Percentiles rank a stretch among this genome's conserved stretches.
Conservation (phyloP, 441 rosid species). For the Capsella rubella region DNA sequence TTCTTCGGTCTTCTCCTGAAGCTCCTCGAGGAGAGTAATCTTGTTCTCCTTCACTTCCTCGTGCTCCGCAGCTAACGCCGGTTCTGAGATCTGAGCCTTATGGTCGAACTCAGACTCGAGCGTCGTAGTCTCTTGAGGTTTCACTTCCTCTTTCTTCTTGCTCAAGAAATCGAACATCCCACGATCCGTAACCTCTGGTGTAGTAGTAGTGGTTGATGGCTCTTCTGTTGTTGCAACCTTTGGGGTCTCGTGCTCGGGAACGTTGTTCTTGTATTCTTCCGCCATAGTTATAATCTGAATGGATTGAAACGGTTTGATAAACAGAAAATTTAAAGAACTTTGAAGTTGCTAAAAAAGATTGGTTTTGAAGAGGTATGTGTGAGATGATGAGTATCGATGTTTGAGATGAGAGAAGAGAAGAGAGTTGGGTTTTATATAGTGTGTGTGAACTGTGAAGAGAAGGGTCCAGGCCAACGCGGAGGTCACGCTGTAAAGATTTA, state of each 20-base stretch:
- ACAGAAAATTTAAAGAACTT: background rate
- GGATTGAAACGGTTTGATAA: background rate
- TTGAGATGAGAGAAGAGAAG: constrained; percentile 30
- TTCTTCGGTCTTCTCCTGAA: constrained; percentile 34
- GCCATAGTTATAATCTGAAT: constrained; percentile 34
- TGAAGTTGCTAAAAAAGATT: background rate
- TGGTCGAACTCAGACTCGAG: constrained; percentile 58
- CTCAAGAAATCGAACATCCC: constrained; percentile 75
- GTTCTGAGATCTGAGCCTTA: constrained; percentile 57
- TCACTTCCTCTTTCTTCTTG: constrained; percentile 59
- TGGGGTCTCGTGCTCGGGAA: constrained; percentile 40
- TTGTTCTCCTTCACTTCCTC: constrained; percentile 30
- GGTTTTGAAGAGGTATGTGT: constrained; percentile 1
- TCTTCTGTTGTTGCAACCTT: constrained; percentile 34
- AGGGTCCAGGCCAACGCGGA: constrained; percentile 45
- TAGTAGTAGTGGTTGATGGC: constrained; percentile 39
- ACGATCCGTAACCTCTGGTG: constrained; percentile 60
- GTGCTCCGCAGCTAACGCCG: constrained; percentile 12
- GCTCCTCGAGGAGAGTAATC: constrained; percentile 37
- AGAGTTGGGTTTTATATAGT: constrained; percentile 43
- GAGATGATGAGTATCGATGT: constrained; percentile 32
- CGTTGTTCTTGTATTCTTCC: constrained; percentile 43
- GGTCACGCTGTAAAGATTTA: constrained; percentile 38
- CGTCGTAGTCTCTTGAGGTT: constrained; percentile 55
- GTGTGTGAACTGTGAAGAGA: background rate